phyloP scores from a whole-genome alignment of 352 stramenopile species.

The Pythium aristosporum region DNA sequence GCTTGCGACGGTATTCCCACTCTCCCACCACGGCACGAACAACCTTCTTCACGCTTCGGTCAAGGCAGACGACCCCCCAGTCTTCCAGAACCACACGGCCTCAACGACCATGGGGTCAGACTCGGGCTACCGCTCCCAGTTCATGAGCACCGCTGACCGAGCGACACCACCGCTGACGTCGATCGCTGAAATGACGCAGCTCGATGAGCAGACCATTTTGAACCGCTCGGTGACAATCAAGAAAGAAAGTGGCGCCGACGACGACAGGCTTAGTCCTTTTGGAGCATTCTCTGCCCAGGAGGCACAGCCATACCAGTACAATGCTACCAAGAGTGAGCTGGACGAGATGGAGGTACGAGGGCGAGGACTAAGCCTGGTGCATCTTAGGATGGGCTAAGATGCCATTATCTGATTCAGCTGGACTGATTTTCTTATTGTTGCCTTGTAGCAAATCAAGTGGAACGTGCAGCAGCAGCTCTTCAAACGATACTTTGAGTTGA shows the following conservation, averaged over 20 bases:
- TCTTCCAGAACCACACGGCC: constrained; percentile 25
- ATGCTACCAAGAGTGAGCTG: constrained; percentile 56
- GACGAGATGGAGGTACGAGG: constrained; percentile 75
- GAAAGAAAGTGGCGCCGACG: constrained; percentile 38
- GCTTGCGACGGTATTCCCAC: constrained; percentile 54
- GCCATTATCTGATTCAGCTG: not conserved
- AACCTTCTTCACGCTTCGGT: constrained; percentile 24
- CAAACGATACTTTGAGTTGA: constrained; percentile 53
- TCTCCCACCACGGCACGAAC: constrained; percentile 41
- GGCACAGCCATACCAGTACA: constrained; percentile 51
- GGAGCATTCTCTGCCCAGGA: constrained; percentile 33
- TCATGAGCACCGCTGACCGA: constrained; percentile 29
- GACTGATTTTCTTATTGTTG: constrained; percentile 4
- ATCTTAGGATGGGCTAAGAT: constrained; percentile 12
- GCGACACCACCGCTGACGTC: constrained; percentile 33
- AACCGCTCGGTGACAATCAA: constrained; percentile 43
- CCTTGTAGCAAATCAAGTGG: constrained; percentile 56
- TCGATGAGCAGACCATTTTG: constrained; percentile 56
- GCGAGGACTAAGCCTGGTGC: not conserved
- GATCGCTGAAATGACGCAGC: constrained; percentile 47
- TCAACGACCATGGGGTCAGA: constrained; percentile 19
- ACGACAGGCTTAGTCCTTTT: constrained; percentile 38
- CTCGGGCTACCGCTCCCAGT: constrained; percentile 6
- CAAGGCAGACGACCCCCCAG: constrained; percentile 1
- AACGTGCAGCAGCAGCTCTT: constrained; percentile 69